Percentiles rank a stretch among this genome's conserved stretches.
phyloP scores from a whole-genome alignment of 306 rosid species.

The Sesbania bispinosa region DNA sequence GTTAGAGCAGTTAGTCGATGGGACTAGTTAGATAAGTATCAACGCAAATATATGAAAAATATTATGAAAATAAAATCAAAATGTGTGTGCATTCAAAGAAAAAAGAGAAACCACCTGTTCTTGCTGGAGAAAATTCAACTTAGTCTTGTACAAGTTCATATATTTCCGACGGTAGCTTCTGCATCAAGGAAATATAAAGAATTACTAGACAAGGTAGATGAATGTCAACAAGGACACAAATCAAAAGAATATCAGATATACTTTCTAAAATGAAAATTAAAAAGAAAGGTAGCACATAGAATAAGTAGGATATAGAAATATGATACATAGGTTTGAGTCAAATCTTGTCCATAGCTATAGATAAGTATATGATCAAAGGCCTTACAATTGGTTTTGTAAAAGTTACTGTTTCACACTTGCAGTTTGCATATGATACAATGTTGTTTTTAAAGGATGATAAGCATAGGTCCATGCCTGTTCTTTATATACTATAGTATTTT shows the following conservation, averaged over 20 bases:
- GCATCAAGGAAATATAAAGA: slow-evolving; percentile 31
- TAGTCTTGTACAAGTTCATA: slow-evolving; percentile 67
- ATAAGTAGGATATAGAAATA: not conserved
- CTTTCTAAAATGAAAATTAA: not conserved
- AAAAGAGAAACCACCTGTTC: slow-evolving; percentile 59
- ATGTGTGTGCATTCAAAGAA: not conserved
- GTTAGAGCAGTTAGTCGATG: too few species aligned
- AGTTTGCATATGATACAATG: not conserved
- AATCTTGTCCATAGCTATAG: not conserved
- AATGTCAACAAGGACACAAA: slow-evolving; percentile 5
- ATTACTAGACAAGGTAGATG: slow-evolving; percentile 7
- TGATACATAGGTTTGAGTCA: not conserved
- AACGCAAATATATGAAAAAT: not conserved
- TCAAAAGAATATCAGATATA: not conserved
- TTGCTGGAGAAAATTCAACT: slow-evolving; percentile 75
- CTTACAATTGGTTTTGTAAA: not conserved
- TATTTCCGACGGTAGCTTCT: slow-evolving; percentile 80
- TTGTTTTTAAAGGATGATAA: not conserved
- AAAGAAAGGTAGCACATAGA: not conserved
- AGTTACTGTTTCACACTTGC: not conserved
- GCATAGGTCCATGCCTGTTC: not conserved
- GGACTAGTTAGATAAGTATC: too few species aligned
- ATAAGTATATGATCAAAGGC: not conserved
- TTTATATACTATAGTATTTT: not conserved
- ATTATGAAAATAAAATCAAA: not conserved